Percentiles rank a stretch among this genome's conserved stretches.
Evolutionary conservation across 2,329 filamentous ascomycete genomes (phyloP).

Genomic region (Aspergillus persii): DNA sequence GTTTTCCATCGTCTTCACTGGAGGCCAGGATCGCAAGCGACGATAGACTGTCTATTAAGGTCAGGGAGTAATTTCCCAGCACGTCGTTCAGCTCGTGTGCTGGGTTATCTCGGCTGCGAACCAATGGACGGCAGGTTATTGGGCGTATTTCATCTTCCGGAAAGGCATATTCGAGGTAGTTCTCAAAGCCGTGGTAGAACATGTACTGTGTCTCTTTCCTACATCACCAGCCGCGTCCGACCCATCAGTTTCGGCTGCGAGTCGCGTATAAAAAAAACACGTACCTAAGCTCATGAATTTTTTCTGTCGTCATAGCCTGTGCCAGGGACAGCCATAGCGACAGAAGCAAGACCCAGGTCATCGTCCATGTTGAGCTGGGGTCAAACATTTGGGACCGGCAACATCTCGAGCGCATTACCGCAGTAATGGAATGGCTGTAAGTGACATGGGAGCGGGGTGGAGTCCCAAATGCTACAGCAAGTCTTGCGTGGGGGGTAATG

Average conservation of each 20-base stretch:
- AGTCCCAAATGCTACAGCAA: constrained; percentile 18
- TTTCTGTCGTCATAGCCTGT: constrained; percentile 35
- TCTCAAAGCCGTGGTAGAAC: constrained; percentile 96
- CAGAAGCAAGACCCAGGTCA: constrained; percentile 34
- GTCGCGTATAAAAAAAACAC: neutral
- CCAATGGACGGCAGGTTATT: constrained; percentile 77
- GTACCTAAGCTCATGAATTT: constrained; percentile 38
- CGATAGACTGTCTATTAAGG: constrained; percentile 90
- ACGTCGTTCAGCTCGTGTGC: constrained; percentile 89
- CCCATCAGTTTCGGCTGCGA: neutral
- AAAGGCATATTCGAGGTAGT: constrained; percentile 91
- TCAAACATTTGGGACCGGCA: constrained; percentile 37
- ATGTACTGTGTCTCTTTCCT: constrained; percentile 60
- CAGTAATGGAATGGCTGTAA: constrained; percentile 22
- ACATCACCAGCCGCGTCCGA: neutral
- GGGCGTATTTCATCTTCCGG: constrained; percentile 94
- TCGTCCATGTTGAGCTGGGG: constrained; percentile 32
- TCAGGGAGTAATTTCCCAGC: constrained; percentile 93
- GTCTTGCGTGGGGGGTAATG: constrained; percentile 29
- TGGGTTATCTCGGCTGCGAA: constrained; percentile 76
- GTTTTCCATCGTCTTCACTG: constrained; percentile 53
- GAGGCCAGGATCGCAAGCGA: constrained; percentile 89
- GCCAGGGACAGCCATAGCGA: constrained; percentile 35
- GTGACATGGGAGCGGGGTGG: constrained; percentile 24
- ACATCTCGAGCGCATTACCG: constrained; percentile 44